phyloP scores from a whole-genome alignment of 306 rosid species.

The Citrullus mucosospermus region DNA sequence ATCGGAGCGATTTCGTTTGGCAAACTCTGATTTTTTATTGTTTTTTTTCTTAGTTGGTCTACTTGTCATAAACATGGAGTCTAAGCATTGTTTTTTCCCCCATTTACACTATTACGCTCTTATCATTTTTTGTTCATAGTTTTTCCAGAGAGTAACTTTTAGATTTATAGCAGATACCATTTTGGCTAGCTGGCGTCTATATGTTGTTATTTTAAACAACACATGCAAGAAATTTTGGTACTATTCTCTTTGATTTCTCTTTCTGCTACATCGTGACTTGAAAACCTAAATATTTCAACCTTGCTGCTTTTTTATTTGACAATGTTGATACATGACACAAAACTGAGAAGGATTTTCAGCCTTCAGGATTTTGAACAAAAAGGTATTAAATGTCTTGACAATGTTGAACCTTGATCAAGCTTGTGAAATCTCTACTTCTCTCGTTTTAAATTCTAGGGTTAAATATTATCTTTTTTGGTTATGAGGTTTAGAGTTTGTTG shows the following conservation, averaged over 20 bases:
- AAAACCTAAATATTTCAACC: background rate
- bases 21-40: constrained; percentile 1
- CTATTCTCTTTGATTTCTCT: background rate
- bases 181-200: background rate
- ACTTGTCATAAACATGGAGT: background rate
- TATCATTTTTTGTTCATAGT: constrained; percentile 4
- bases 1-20: background rate
- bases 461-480: too few species aligned
- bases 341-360: too few species aligned
- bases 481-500: background rate
- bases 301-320: background rate
- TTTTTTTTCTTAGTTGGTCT: background rate
- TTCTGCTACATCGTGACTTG: background rate
- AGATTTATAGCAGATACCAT: background rate
- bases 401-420: too few species aligned
- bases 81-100: background rate
- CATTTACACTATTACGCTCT: background rate
- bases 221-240: background rate
- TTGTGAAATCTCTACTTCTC: background rate
- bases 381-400: too few species aligned
- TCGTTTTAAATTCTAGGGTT: background rate
- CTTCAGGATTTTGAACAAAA: too few species aligned
- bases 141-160: background rate
- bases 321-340: background rate
- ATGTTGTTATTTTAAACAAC: background rate